phyloP scores from a whole-genome alignment of 1,139 yeast species.

The Protomyces pachydermus region DNA sequence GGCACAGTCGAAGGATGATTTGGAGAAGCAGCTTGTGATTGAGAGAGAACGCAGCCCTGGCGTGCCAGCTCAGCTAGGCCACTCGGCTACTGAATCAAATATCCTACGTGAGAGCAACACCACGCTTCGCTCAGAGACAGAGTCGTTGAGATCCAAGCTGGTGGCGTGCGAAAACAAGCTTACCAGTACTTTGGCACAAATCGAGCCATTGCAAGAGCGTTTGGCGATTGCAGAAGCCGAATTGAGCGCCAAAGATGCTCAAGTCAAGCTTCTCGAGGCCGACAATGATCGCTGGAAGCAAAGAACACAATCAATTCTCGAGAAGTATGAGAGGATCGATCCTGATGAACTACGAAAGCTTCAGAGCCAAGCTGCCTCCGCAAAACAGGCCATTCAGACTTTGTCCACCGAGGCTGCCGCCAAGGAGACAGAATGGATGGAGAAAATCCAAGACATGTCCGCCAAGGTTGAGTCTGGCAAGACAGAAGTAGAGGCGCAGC shows the following conservation, averaged over 20 bases:
- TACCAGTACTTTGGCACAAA: conserved; percentile 37
- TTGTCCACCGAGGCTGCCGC: background rate
- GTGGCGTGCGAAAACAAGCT: conserved; percentile 41
- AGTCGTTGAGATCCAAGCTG: conserved; percentile 38
- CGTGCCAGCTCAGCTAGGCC: conserved; percentile 48
- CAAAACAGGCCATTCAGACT: background rate
- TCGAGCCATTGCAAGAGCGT: conserved; percentile 42
- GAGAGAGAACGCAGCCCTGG: conserved; percentile 39
- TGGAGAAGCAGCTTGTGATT: conserved; percentile 36
- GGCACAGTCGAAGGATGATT: conserved; percentile 38
- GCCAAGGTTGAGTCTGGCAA: background rate
- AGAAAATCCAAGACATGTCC: background rate
- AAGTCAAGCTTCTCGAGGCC: conserved; percentile 41
- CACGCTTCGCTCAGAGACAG: conserved; percentile 56
- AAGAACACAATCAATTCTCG: conserved; percentile 48
- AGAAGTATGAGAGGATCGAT: conserved; percentile 48
- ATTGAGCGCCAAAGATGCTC: conserved; percentile 44
- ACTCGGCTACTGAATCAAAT: conserved; percentile 62
- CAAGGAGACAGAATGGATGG: conserved; percentile 1
- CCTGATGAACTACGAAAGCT: conserved; percentile 46
- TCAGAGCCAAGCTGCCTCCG: conserved; percentile 32
- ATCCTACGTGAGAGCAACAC: conserved; percentile 69
- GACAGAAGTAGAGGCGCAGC: background rate
- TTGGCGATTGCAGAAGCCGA: conserved; percentile 42
- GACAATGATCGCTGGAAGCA: conserved; percentile 53